Base-by-base conservation (phyloP, 2,329 filamentous ascomycete genomes). In the Magnaporthales sp. region DNA sequence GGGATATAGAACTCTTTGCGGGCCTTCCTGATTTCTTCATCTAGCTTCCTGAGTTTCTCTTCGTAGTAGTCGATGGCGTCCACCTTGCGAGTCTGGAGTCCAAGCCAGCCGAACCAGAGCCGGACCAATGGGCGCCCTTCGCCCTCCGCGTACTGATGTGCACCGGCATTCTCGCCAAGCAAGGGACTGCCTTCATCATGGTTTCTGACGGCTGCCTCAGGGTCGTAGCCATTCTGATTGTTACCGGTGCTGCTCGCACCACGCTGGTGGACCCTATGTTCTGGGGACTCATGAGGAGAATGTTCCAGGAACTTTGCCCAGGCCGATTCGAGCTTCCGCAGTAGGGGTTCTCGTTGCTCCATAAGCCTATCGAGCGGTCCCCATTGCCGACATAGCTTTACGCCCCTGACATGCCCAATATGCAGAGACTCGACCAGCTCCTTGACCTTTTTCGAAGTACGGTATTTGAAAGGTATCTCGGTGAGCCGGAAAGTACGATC, bases 31-130 rank as follows among this genome's bases (percentile, higher is more conserved):
- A 99, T 92, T 70, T 88, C 84, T 63, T 91, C 90, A 70, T 99
- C 94, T 2, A 96, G 77, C 19, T 84, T 83, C 29, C 90, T 88
- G 46, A 99, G 84, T 74, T 91, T 90, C 76, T 97, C 92, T 72
- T 96, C 91, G 73, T 93, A 97, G 75, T 97, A 95, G 75, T 98
- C 91, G 71, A 99, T 95, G 1, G 93, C 93, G 75, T 99, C 95
- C 1, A 95, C 87, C 66, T 85, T 89, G 69, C 85, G 89, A 72
- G 84, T 91, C 66, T 87, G 86, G 56, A 97, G 73, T 22, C 87
- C 87, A 61, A 96, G 82, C 19, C 88, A 86, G 1, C 95, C 94
- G 72, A 92, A 92, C 80, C 93, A 90, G 26, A 98, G 81, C 19
- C 87, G 89, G 22, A 89, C 84, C 70, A 84, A 89, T 0, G 95